Base-by-base conservation (phyloP, 2,329 filamentous ascomycete species). In the Leptographium flavum region DNA sequence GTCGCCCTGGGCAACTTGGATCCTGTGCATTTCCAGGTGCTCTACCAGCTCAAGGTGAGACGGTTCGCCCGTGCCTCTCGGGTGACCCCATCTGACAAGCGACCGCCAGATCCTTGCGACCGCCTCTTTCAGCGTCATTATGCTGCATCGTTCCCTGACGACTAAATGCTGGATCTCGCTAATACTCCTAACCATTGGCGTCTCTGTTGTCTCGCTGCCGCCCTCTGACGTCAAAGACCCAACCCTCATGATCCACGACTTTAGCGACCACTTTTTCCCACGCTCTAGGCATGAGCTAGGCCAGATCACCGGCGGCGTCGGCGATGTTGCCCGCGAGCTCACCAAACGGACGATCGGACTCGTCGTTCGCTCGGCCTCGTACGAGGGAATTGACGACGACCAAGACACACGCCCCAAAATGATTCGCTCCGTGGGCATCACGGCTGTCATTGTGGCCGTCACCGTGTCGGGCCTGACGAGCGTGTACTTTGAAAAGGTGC, bases 1-100 rank as follows among this genome's bases (percentile, higher is more conserved):
- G 75, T 93, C 43, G 90, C 87, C 2, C 78, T 95, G 11, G 87
- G 85, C 49, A 95, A 96, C 54, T 63, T 96, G 55, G 87, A 94
- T 56, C 84, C 90, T 0, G 87, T 92, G 5, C 87, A 90, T 45
- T 96, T 95, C 58, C 88, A 95, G 62, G 81, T 94, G 48, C 77
- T 92, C 23, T 94, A 92, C 60, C 90, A 98, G 63, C 70, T 96
- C 47, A 95, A 95, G 69, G 74, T 76, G 56, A n/a, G 61, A 3
- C 14, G 11, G 22, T 21, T 17, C 23, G 2, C 2, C 22, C 3
- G 15, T 5, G 11, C 14, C 14, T 14, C 4, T 11, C 7, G 35
- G 14, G 4, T 5, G 21, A 10, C 17, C 2, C 14, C 21, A 38
- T 7, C 13, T 37, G 13, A 19, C 13, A 8, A 23, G 3, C 23